These are phyloP conservation scores for Picea sitchensis DNA, from an alignment of 75 land plant species.

Conservation along the genomic window DNA sequence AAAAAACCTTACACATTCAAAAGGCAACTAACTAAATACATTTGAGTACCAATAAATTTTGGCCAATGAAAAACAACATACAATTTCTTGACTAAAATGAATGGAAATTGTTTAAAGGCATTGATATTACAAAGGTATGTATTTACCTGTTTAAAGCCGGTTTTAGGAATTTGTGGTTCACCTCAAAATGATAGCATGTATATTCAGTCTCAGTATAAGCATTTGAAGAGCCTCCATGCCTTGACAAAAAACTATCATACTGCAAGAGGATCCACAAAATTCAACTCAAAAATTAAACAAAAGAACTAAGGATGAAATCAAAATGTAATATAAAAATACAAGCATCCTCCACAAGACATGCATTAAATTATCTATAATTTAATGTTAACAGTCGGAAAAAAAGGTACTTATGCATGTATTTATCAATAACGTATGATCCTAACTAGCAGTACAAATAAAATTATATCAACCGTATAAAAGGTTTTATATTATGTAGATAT, in stretches of 20 bases:
- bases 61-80: not conserved
- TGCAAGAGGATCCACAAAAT: constrained; percentile 25
- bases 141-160: constrained; percentile 88
- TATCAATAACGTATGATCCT: not conserved
- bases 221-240: constrained; percentile 98
- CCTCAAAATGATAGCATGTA: constrained; percentile 93
- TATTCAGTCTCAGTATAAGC: constrained; percentile 83
- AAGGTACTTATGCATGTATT: not conserved
- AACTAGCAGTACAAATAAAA: not conserved
- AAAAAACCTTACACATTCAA: not conserved
- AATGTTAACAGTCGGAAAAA: not conserved
- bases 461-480: not conserved
- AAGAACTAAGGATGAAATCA: not conserved
- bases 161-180: constrained; percentile 73
- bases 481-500: not conserved
- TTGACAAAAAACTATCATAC: constrained; percentile 94
- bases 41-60: not conserved
- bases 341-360: not conserved
- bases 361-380: not conserved
- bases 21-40: not conserved
- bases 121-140: not conserved
- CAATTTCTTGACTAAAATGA: no score
- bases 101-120: no score
- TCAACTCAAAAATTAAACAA: not conserved
- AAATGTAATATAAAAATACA: not conserved